phyloP scores from a whole-genome alignment of 2,329 filamentous ascomycete species.

The Aureobasidium sp. region DNA sequence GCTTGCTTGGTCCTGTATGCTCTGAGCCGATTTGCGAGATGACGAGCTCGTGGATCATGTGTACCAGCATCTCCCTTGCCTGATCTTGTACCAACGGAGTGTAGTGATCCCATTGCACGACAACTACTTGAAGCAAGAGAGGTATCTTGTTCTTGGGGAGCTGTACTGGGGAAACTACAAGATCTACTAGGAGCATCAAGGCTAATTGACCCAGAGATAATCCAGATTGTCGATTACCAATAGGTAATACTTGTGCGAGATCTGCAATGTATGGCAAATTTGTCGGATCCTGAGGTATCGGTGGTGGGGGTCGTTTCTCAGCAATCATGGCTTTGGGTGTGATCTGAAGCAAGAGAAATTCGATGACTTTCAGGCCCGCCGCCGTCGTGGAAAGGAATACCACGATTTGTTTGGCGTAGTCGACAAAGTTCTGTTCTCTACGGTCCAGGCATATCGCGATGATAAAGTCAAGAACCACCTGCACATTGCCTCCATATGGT shows the following conservation, averaged over 20 bases:
- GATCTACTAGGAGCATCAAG: constrained; percentile 85
- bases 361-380: constrained; percentile 83
- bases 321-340: constrained; percentile 96
- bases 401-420: constrained; percentile 96
- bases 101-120: constrained; percentile 96
- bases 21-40: constrained; percentile 72
- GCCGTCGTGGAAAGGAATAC: constrained; percentile 86
- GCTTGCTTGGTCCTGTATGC: constrained; percentile 57
- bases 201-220: constrained; percentile 91
- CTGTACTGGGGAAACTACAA: constrained; percentile 88
- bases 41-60: constrained; percentile 92
- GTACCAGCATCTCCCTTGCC: constrained; percentile 93
- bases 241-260: constrained; percentile 67
- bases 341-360: constrained; percentile 86
- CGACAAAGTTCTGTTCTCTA: constrained; percentile 94
- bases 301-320: constrained; percentile 65
- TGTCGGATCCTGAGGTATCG: constrained; percentile 64
- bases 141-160: constrained; percentile 73
- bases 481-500: constrained; percentile 87
- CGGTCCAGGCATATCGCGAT: constrained; percentile 89
- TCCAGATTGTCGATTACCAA: constrained; percentile 77
- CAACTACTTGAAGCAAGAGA: constrained; percentile 79
- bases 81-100: constrained; percentile 92
- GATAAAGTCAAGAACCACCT: constrained; percentile 91
- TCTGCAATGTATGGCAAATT: constrained; percentile 86